Evolutionary conservation across 768 basidiomycete species (phyloP).

Genomic region (Boletus insuetus): DNA sequence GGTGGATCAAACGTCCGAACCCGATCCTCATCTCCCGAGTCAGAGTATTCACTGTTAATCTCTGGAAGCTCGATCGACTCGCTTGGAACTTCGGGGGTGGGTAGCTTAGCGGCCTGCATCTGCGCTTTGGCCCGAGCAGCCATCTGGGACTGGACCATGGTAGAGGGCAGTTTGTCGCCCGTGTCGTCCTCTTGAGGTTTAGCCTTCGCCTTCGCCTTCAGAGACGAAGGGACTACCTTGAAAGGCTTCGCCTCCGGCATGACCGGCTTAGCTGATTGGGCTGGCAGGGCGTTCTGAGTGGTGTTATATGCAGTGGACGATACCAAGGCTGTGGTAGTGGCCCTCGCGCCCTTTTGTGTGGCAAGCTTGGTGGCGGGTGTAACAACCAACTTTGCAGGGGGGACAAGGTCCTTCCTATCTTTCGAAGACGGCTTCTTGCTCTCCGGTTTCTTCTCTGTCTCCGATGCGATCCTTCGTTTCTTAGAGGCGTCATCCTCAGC

Average conservation of each 20-base stretch:
- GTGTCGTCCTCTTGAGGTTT: conserved; percentile 48
- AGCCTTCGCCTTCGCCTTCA: conserved; percentile 53
- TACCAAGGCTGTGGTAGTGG: conserved; percentile 30
- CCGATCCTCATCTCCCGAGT: conserved; percentile 89
- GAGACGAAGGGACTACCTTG: conserved; percentile 35
- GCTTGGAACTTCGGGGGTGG: conserved; percentile 52
- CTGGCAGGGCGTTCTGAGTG: conserved; percentile 30
- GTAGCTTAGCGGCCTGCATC: conserved; percentile 54
- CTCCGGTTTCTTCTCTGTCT: conserved; percentile 55
- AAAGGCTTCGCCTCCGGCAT: conserved; percentile 33
- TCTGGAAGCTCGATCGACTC: conserved; percentile 92
- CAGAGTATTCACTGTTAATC: conserved; percentile 95
- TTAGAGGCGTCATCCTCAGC: conserved; percentile 70
- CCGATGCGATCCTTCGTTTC: conserved; percentile 62
- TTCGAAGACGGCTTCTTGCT: conserved; percentile 63
- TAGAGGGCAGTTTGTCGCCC: conserved; percentile 53
- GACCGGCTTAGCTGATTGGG: conserved; percentile 30
- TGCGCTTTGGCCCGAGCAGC: conserved; percentile 69
- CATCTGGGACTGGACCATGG: conserved; percentile 64
- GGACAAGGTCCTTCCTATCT: conserved; percentile 39
- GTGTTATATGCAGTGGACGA: conserved; percentile 42
- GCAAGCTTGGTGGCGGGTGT: conserved; percentile 25
- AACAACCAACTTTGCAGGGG: conserved; percentile 25
- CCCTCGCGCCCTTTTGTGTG: conserved; percentile 38
- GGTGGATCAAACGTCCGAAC: conserved; percentile 72